These are phyloP conservation scores for Hypoxylon sp. DNA, from an alignment of 2,329 filamentous ascomycete species.

Conservation along the genomic window DNA sequence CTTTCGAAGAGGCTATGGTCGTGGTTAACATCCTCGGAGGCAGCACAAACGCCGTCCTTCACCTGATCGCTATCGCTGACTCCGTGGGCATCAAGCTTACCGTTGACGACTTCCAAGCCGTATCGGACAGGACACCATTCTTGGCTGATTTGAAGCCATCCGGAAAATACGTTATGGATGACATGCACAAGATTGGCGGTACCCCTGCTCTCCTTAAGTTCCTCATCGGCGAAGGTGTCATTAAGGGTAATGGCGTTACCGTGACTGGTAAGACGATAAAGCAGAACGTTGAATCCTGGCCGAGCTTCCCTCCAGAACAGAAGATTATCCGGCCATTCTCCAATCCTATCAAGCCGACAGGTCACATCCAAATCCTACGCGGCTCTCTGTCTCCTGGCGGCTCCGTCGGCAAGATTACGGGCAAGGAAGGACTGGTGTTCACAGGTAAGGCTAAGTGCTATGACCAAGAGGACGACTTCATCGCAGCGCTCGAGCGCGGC, in stretches of 20 bases:
- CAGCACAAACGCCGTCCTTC: conserved; percentile 87
- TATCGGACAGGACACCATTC: conserved; percentile 83
- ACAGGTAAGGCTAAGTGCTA: conserved; percentile 85
- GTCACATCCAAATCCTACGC: conserved; percentile 89
- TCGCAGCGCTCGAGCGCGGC: conserved; percentile 80
- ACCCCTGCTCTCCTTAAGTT: conserved; percentile 90
- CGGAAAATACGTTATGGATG: conserved; percentile 88
- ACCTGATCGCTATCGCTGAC: conserved; percentile 87
- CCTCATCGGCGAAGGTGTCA: conserved; percentile 83
- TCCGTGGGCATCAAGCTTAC: conserved; percentile 84
- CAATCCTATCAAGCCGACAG: conserved; percentile 88
- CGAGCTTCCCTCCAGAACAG: conserved; percentile 81
- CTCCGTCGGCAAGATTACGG: conserved; percentile 93
- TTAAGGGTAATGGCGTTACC: conserved; percentile 84
- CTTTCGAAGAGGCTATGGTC: conserved; percentile 89
- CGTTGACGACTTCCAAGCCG: conserved; percentile 87
- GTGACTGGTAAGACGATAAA: conserved; percentile 92
- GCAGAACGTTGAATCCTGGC: conserved; percentile 83
- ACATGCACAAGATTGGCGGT: conserved; percentile 86
- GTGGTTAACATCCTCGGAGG: conserved; percentile 86
- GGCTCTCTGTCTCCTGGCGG: conserved; percentile 88
- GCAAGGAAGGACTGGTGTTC: conserved; percentile 90
- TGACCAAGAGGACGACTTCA: conserved; percentile 85
- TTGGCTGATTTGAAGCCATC: conserved; percentile 87
- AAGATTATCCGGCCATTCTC: conserved; percentile 83